These are phyloP conservation scores for Stereocaulon alpinum DNA, from an alignment of 495 filamentous ascomycete genomes.

Conservation along the genomic window DNA sequence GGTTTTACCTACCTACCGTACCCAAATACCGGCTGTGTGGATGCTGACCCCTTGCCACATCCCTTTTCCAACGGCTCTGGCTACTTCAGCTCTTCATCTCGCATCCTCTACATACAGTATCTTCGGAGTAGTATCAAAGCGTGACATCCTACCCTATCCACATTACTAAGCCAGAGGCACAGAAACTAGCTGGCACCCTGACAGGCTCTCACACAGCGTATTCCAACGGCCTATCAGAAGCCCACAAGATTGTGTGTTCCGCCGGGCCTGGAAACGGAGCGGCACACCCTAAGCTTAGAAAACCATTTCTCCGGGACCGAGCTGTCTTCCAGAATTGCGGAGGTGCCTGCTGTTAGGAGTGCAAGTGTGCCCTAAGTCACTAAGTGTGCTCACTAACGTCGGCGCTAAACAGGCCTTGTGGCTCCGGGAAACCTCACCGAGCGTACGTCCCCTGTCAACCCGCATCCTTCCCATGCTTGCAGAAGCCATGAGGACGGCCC, in stretches of 20 bases:
- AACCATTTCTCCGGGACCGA: background rate
- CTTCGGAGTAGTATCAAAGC: background rate
- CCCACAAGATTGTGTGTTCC: background rate
- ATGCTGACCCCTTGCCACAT: conserved; percentile 12
- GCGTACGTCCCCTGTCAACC: background rate
- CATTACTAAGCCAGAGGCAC: background rate
- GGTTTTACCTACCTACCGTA: background rate
- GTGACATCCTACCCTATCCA: background rate
- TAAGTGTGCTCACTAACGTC: conserved; percentile 5
- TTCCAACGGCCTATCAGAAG: conserved; percentile 14
- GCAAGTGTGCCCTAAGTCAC: conserved; percentile 2
- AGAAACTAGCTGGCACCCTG: conserved; percentile 1
- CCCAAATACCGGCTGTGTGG: background rate
- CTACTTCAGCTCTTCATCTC: conserved; percentile 2
- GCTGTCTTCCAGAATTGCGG: background rate
- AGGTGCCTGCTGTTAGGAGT: background rate
- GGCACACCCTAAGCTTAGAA: background rate
- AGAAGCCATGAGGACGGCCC: conserved; percentile 13
- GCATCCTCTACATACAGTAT: background rate
- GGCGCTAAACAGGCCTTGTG: background rate
- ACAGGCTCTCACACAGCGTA: background rate
- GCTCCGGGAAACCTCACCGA: conserved; percentile 4
- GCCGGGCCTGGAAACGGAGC: conserved; percentile 10
- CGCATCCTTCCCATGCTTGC: conserved; percentile 7
- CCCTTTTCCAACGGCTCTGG: background rate